A percentile compares a stretch with the other conserved stretches of the same genome.
Evolutionary conservation across 495 filamentous ascomycete genomes (phyloP).

Genomic region (Sporormia fimetaria): DNA sequence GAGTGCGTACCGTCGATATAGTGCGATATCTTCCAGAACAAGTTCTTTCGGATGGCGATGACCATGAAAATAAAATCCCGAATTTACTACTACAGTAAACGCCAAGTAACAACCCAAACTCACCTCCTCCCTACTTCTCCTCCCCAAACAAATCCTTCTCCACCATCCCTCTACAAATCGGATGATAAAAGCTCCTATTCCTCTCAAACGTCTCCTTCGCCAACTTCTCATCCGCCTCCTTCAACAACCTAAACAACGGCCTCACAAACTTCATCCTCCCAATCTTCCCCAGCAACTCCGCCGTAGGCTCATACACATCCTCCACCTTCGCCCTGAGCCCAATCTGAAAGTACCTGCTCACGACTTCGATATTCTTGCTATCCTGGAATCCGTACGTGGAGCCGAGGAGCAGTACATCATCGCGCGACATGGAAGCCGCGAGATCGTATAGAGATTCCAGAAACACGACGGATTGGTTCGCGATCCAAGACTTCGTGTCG

Average conservation of each 20-base stretch:
- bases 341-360: conserved; percentile 62
- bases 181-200: conserved; percentile 87
- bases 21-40: too few relatives aligned
- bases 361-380: conserved; percentile 74
- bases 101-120: neutral
- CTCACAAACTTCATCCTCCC: conserved; percentile 96
- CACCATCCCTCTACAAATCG: conserved; percentile 52
- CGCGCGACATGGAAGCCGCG: conserved; percentile 45
- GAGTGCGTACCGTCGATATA: too few relatives aligned
- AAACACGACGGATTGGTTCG: conserved; percentile 85
- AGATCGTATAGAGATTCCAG: conserved; percentile 64
- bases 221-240: conserved; percentile 57
- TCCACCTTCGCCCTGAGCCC: conserved; percentile 62
- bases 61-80: too few relatives aligned
- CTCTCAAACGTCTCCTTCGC: conserved; percentile 76
- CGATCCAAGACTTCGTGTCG: conserved; percentile 62
- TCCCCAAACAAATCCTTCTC: conserved; percentile 60
- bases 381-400: conserved; percentile 54
- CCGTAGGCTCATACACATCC: conserved; percentile 53
- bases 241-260: conserved; percentile 62
- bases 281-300: conserved; percentile 64
- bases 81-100: too few relatives aligned
- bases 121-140: conserved; percentile 1
- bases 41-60: too few relatives aligned
- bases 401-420: conserved; percentile 57